Evolutionary conservation across 441 rosid species (phyloP), one percentile per base, ranked within the genome.

Genomic region (Isatis lusitanica): DNA sequence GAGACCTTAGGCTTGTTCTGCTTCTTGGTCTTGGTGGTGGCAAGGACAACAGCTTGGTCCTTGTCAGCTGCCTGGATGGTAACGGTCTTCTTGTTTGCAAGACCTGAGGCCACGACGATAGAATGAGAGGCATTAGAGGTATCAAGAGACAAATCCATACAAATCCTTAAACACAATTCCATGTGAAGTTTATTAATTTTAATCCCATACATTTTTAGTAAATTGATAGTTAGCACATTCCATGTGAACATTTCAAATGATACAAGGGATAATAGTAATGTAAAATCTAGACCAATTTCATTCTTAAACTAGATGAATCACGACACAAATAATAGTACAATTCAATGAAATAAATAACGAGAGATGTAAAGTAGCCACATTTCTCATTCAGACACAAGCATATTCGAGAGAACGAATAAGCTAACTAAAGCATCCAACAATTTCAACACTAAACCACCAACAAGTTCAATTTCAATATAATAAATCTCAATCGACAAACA

Each of bases 1-100:
- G 81, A 76, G 43, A 65, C 36, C 36, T 79, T 78, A 11, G 90
- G 90, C 77, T 81, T 84, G 83, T 79, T 86, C 75, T 86, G 90
- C 83, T 82, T 81, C 87, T 81, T 84, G 74, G 87, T 85, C 92
- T 92, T 90, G 13, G 88, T 84, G 3, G 94, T 92, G 4, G 93
- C 90, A 9, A 94, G 82, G 55, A 88, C 75, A 68, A 90, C 89
- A 57, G 83, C 81, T 69, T 81, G 84, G 8, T 92, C 98, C 70
- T 86, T 85, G 30, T 78, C 92, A 48, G 81, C 85, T 6, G 81
- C 66, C 83, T 89, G 91, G 79, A 94, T 89, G 26, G 85, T 84
- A 8, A 92, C 90, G 0, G 98, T 90, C 77, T 92, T 90, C 70
- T 83, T 80, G 84, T 92, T 94, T 36, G 97, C 91, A 84, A 90